Base-by-base conservation (phyloP, 2,329 filamentous ascomycete genomes). In the Rhinocladiella mackenziei region DNA sequence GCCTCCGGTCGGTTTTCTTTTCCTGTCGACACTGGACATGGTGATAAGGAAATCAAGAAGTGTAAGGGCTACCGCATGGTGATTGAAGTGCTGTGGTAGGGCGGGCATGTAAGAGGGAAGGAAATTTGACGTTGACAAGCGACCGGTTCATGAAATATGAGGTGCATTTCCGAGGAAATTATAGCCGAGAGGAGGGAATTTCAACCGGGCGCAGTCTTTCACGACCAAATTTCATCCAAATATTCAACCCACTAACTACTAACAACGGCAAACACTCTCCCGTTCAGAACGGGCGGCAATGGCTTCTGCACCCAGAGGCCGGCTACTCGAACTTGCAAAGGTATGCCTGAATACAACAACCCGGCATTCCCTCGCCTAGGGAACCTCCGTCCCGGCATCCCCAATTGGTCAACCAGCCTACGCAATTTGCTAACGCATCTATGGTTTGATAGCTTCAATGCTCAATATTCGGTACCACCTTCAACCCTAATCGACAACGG, bases 381-480 rank as follows among this genome's bases (percentile, higher is more conserved):
- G 15, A 8, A 5, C 5, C 15, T 23, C n/a, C n/a, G n/a, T n/a
- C n/a, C n/a, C n/a, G 6, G 15, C 14, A 36, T 23, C 33, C 33
- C 13, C 33, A 36, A n/a, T n/a, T n/a, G n/a, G n/a, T n/a, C n/a
- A n/a, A n/a, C n/a, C n/a, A 32, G 10, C n/a, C 17, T 23, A 19
- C 11, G n/a, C 29, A 30, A 10, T 26, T 17, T 30, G 22, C 43
- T 42, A 35, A 38, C 35, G 10, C 3, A 7, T 3, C 30, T 10
- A 9, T 14, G 4, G n/a, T 36, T 30, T n/a, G 7, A 32, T 31
- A 96, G 89, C 78, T 79, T 62, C 89, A 89, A 83, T 95, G 88
- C 76, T 80, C 83, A 65, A 80, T 97, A 71, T 98, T 97, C 74
- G 83, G 83, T 60, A 86, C 85, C 38, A 89, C 83, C 40, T 97